These are phyloP conservation scores for Colletotrichum simmondsii DNA, from an alignment of 2,329 filamentous ascomycete species.

Conservation along the genomic window DNA sequence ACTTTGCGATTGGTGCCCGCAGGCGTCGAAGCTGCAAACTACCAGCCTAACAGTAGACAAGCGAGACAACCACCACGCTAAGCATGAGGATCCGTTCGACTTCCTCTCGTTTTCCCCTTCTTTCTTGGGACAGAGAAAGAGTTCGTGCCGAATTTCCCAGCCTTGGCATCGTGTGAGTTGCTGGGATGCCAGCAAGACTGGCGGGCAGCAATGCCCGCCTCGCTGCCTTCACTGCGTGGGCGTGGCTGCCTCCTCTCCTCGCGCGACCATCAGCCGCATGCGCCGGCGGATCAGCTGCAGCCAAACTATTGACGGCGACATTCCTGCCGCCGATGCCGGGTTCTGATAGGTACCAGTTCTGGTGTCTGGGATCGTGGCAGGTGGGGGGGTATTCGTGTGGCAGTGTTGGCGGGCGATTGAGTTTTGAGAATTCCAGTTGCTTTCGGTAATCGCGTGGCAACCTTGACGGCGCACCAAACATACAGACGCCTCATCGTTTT, in stretches of 20 bases:
- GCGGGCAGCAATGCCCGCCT: background rate
- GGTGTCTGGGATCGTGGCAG: background rate
- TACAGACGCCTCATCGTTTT: slow-evolving; percentile 4
- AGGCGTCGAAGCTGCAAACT: background rate
- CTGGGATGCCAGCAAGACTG: background rate
- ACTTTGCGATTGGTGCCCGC: slow-evolving; percentile 23
- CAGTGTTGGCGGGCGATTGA: background rate
- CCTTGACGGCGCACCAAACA: background rate
- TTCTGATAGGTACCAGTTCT: background rate
- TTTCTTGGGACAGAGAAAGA: background rate
- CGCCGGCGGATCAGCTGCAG: slow-evolving; percentile 10
- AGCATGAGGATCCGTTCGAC: background rate
- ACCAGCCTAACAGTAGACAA: background rate
- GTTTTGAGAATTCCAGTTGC: slow-evolving; percentile 16
- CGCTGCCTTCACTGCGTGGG: background rate
- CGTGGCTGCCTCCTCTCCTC: background rate
- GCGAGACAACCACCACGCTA: background rate
- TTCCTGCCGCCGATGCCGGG: slow-evolving; percentile 13
- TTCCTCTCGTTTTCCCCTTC: background rate
- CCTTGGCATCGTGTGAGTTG: background rate
- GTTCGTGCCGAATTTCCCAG: background rate
- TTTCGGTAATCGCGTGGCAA: slow-evolving; percentile 18
- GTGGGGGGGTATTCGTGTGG: background rate
- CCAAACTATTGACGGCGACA: background rate
- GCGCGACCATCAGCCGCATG: slow-evolving; percentile 14